Base-by-base conservation (phyloP, 768 basidiomycete species). In the Lentinula raphanica region DNA sequence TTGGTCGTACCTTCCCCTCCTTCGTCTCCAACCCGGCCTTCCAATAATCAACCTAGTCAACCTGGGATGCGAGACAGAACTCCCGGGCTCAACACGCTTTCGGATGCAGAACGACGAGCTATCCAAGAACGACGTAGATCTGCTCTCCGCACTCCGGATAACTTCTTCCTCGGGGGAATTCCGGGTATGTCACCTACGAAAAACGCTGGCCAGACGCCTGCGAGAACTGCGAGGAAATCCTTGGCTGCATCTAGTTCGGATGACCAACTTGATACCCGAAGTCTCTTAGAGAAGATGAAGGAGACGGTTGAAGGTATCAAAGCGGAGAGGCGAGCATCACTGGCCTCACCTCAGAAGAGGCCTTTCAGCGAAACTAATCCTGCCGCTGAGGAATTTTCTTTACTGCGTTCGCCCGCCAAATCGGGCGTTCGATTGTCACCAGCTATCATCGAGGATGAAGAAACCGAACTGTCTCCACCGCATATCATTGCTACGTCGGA, bases 111-210 rank as follows among this genome's bases (percentile, higher is more conserved):
- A 38, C n/a, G 38, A 28, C 56, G 82, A 77, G 85, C 83, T 0
- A 87, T 88, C 40, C 78, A 80, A 61, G 85, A 86, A 54, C 78
- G 87, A 8, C 71, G 86, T 25, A 75, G 79, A 9, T 86, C 84
- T 55, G 86, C 86, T 0, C 66, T 86, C 38, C 73, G 70, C 3
- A 71, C 75, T 61, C 66, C 82, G 59, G 72, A 79, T 67, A 55
- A 63, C 19, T 82, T 81, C 65, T 84, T 81, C 67, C 31, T 15
- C 19, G 81, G 77, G 21, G 78, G 79, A 19, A 74, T 79, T 13
- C 85, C 85, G 1, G 85, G 84, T 1, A 73, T 83, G 71, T 66
- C 60, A 66, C 68, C 70, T 59, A 65, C 25, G 56, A 60, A 55
- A 35, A 40, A 4, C 12, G 42, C 6, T 6, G 25, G n/a, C 17